These are phyloP conservation scores for Brachypodium distachyon DNA, from an alignment of 202 grass and related monocot species.

Conservation along the genomic window DNA sequence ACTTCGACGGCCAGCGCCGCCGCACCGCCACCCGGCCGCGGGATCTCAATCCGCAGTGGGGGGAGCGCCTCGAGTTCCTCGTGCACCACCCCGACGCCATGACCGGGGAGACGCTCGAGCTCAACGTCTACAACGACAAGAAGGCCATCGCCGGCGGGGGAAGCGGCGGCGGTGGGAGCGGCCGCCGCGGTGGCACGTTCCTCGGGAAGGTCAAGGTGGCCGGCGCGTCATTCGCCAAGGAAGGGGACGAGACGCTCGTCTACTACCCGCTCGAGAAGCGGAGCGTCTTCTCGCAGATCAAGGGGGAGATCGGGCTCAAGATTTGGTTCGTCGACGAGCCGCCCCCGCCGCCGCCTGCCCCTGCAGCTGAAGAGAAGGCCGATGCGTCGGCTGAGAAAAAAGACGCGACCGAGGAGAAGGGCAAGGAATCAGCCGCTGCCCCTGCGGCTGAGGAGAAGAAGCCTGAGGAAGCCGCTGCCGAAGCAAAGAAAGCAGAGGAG, in stretches of 20 bases:
- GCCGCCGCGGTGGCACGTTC: constrained; percentile 50
- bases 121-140: constrained; percentile 99
- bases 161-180: constrained; percentile 16
- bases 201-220: constrained; percentile 92
- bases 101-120: constrained; percentile 56
- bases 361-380: constrained; percentile 7
- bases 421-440: background rate
- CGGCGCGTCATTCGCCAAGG: constrained; percentile 40
- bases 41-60: constrained; percentile 94
- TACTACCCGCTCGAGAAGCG: constrained; percentile 97
- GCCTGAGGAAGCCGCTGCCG: background rate
- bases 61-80: constrained; percentile 78
- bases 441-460: constrained; percentile 38
- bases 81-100: constrained; percentile 63
- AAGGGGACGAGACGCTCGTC: constrained; percentile 56
- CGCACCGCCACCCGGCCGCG: constrained; percentile 77
- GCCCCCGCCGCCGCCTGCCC: background rate
- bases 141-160: constrained; percentile 31
- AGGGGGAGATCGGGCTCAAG: constrained; percentile 88
- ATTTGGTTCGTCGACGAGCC: constrained; percentile 80
- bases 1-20: constrained; percentile 95
- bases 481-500: constrained; percentile 39
- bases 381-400: background rate
- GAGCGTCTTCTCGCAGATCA: constrained; percentile 95
- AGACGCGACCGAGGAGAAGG: constrained; percentile 16